phyloP scores from a whole-genome alignment of 2,329 filamentous ascomycete species.

The Cladophialophora chaetospira region DNA sequence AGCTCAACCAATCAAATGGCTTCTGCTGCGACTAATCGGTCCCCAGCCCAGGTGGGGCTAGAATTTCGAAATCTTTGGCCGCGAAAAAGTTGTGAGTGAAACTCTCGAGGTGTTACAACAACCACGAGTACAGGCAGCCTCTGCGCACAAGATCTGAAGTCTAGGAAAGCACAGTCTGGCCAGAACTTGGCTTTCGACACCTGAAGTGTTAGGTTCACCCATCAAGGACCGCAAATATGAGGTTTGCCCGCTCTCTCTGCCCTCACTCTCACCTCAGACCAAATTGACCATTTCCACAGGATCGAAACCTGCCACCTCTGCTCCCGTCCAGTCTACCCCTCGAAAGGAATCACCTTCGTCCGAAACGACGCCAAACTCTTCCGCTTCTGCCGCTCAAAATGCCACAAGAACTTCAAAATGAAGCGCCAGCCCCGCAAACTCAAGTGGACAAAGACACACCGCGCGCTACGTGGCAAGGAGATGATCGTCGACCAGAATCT shows the following conservation, averaged over 20 bases:
- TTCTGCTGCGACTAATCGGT: too few species aligned
- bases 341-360: conserved; percentile 68
- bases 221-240: conserved; percentile 1
- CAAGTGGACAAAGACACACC: conserved; percentile 95
- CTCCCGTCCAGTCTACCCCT: conserved; percentile 67
- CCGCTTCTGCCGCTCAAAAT: conserved; percentile 68
- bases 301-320: conserved; percentile 71
- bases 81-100: background rate
- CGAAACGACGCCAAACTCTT: conserved; percentile 67
- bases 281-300: conserved; percentile 14
- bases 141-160: too few species aligned
- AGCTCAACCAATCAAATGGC: background rate
- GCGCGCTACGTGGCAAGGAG: conserved; percentile 78
- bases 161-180: too few species aligned
- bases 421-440: conserved; percentile 97
- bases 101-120: too few species aligned
- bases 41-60: background rate
- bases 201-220: too few species aligned
- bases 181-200: too few species aligned
- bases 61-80: background rate
- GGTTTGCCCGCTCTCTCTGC: background rate
- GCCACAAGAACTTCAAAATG: conserved; percentile 87
- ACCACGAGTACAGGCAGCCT: too few species aligned
- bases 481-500: conserved; percentile 94
- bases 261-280: background rate